Evolutionary conservation across 257 asterid species (phyloP).

Genomic region (Solanum chmielewskii): DNA sequence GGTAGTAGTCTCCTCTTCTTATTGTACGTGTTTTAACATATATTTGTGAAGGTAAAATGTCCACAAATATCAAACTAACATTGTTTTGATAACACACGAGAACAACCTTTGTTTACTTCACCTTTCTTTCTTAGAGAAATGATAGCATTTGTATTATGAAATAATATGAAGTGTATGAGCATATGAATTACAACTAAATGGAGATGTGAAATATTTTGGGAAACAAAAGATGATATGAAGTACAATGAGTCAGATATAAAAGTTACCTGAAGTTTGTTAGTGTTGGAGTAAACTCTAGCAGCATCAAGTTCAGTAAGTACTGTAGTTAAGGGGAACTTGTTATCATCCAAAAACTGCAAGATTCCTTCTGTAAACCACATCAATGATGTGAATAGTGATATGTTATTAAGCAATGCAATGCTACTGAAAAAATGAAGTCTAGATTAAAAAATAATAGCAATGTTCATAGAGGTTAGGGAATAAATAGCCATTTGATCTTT

Average conservation of each 20-base stretch:
- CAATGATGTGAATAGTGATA: background rate
- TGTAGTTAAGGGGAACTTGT: constrained; percentile 73
- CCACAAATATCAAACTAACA: background rate
- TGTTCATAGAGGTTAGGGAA: background rate
- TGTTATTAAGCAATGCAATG: background rate
- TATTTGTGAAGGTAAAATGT: background rate
- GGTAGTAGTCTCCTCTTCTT: background rate
- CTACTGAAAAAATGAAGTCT: background rate
- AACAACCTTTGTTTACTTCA: background rate
- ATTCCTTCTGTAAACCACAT: constrained; percentile 53
- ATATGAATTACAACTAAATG: background rate
- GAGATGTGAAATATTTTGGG: background rate
- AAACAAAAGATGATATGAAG: background rate
- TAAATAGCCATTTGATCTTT: background rate
- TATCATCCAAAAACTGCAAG: constrained; percentile 55
- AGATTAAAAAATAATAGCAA: background rate
- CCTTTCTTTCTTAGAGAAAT: background rate
- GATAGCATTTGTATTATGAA: background rate
- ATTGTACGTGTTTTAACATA: background rate
- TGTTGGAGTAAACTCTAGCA: constrained; percentile 64
- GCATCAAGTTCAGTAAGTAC: constrained; percentile 76
- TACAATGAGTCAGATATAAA: constrained; percentile 1
- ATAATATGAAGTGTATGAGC: background rate
- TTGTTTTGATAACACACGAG: background rate
- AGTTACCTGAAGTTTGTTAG: constrained; percentile 64